Evolutionary conservation across 371 early-diverging fungal species (phyloP), one percentile per base, ranked within the genome.

Genomic region (Circinella minor): DNA sequence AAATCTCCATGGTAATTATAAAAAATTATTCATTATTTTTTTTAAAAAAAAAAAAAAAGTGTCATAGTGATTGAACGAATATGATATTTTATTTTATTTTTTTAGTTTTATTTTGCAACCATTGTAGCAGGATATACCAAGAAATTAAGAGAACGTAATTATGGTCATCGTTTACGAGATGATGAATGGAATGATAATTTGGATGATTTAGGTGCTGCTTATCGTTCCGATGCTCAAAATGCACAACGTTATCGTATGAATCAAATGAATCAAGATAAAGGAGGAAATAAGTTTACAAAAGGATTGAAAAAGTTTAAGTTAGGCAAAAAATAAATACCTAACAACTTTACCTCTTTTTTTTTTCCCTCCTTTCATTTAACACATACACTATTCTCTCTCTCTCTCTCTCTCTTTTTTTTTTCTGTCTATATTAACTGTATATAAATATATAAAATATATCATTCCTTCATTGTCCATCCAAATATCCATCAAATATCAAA

Each of bases 131-230:
- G 79, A 8, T 83, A 77, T 54, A 76, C 81, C 48, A 66, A 72
- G 15, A 77, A 77, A 43, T 68, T 83, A 37, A 71, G 81, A 54
- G 84, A 83, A 51, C 76, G 78, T 59, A 79, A 73, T 61, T 67
- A 79, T n/a, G 84, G 84, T 47, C 84, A 83, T 69, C 84, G 84
- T 65, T 64, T 83, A 61, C 77, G 81, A 20, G 84, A 83, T 68
- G 71, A 77, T 15, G 84, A 83, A 65, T 83, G 84, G 84, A 81
- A 81, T 61, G 80, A 80, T 49, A 81, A 78, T 46, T 51, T 83
- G 39, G 80, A 75, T 55, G 81, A 80, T 36, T 66, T 83, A 20
- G 76, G 80, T 0, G 70, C 78, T 3, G 71, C 74, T 43, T 83
- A 83, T 69, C 75, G 81, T 5, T 68, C 68, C 4, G 84, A 83